These are phyloP conservation scores for Candida boidinii DNA, from an alignment of 805 yeast species.

Conservation along the genomic window DNA sequence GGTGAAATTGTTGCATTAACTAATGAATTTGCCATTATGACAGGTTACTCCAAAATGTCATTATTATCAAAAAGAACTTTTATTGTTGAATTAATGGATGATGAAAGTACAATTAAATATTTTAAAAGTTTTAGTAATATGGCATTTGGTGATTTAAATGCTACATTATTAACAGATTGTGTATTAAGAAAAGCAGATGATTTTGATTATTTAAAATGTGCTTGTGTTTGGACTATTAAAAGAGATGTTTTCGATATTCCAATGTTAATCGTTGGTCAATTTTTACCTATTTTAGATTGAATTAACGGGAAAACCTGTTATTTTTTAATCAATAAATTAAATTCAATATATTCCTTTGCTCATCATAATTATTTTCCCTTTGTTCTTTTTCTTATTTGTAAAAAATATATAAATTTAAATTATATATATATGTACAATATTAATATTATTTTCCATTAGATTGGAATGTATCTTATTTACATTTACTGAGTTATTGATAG, in stretches of 20 bases:
- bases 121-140: slow-evolving; percentile 62
- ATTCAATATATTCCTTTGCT: background rate
- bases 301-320: background rate
- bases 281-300: slow-evolving; percentile 50
- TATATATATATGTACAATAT: too few species aligned
- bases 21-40: slow-evolving; percentile 60
- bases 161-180: slow-evolving; percentile 43
- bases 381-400: background rate
- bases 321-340: too few species aligned
- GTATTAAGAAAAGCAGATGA: slow-evolving; percentile 31
- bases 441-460: too few species aligned
- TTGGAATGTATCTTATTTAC: too few species aligned
- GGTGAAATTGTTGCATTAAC: slow-evolving; percentile 80
- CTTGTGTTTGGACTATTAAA: slow-evolving; percentile 80
- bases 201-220: slow-evolving; percentile 42
- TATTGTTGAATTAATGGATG: slow-evolving; percentile 79
- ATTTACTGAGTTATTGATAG: too few species aligned
- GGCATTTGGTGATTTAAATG: slow-evolving; percentile 60
- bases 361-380: background rate
- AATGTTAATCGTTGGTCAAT: slow-evolving; percentile 76
- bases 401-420: too few species aligned
- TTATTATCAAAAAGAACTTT: slow-evolving; percentile 53
- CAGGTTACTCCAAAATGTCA: slow-evolving; percentile 54
- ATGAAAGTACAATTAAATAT: slow-evolving; percentile 62
- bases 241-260: slow-evolving; percentile 81